These are phyloP conservation scores for Neoconidiobolus thromboides DNA, from an alignment of 371 early-diverging fungal species.

Conservation along the genomic window DNA sequence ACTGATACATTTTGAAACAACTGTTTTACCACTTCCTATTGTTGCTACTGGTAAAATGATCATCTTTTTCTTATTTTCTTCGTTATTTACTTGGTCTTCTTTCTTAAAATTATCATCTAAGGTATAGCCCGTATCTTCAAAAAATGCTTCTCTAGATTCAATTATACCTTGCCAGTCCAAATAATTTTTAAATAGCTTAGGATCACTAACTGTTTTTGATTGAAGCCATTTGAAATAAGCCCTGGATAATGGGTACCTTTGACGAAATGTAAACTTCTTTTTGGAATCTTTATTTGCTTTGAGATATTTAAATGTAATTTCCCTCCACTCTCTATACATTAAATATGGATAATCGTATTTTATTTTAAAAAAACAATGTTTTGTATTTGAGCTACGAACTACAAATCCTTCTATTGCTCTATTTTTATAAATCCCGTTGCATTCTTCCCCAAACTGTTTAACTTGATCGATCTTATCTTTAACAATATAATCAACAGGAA, in stretches of 20 bases:
- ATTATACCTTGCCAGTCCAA: conserved; percentile 60
- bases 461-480: conserved; percentile 26
- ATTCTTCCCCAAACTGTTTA: conserved; percentile 36
- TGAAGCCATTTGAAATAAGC: conserved; percentile 61
- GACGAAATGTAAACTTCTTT: conserved; percentile 13
- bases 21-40: conserved; percentile 36
- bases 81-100: not conserved
- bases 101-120: not conserved
- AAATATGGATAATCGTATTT: conserved; percentile 86
- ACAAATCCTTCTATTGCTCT: conserved; percentile 81
- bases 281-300: conserved; percentile 9
- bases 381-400: conserved; percentile 41
- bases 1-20: not conserved
- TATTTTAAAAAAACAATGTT: conserved; percentile 54
- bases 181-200: conserved; percentile 46
- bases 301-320: conserved; percentile 45
- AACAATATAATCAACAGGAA: conserved; percentile 21
- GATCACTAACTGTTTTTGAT: conserved; percentile 29
- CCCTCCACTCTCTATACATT: conserved; percentile 90
- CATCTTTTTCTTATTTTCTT: conserved; percentile 9
- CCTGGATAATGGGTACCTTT: conserved; percentile 32
- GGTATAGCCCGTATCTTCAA: conserved; percentile 13
- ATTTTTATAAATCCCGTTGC: conserved; percentile 39
- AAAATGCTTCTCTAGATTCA: conserved; percentile 43
- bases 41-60: conserved; percentile 52